Percentiles rank a stretch among this genome's conserved stretches.
Conservation (phyloP, 768 basidiomycete species). For the Gloeophyllum trabeum region DNA sequence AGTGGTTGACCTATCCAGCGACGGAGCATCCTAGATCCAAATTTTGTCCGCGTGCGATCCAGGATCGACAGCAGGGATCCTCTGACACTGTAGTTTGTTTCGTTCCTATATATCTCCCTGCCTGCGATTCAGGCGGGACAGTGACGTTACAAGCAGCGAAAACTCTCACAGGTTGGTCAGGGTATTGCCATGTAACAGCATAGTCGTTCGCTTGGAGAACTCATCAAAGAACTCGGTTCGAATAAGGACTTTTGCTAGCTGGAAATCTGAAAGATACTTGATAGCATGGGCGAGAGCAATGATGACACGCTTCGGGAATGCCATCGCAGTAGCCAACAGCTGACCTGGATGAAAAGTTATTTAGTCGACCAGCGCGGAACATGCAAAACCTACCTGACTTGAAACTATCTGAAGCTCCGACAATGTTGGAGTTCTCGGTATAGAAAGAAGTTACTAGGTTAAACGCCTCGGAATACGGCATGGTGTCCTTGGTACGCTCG, state of each 20-base stretch:
- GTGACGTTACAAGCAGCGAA: not conserved
- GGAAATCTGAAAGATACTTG: slow-evolving; percentile 60
- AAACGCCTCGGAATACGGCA: slow-evolving; percentile 64
- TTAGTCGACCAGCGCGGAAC: not conserved
- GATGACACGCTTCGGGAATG: slow-evolving; percentile 59
- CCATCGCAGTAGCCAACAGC: slow-evolving; percentile 48
- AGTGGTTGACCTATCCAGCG: slow-evolving; percentile 86
- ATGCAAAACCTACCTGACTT: slow-evolving; percentile 26
- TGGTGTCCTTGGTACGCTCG: slow-evolving; percentile 44
- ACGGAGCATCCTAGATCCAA: slow-evolving; percentile 75
- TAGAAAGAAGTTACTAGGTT: slow-evolving; percentile 56
- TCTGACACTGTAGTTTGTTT: slow-evolving; percentile 60
- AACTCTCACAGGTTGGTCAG: slow-evolving; percentile 56
- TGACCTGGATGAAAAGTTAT: slow-evolving; percentile 29
- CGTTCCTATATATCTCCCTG: slow-evolving; percentile 86
- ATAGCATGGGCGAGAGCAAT: slow-evolving; percentile 67
- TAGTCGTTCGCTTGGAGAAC: slow-evolving; percentile 69
- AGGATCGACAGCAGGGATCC: slow-evolving; percentile 83
- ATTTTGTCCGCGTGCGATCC: slow-evolving; percentile 79
- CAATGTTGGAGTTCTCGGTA: slow-evolving; percentile 31
- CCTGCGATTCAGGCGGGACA: not conserved
- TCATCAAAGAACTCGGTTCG: slow-evolving; percentile 69
- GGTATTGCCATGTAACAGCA: slow-evolving; percentile 86
- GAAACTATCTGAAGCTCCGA: slow-evolving; percentile 29
- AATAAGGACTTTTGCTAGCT: slow-evolving; percentile 66